phyloP scores from a whole-genome alignment of 495 filamentous ascomycete species.

The Jackrogersella multiformis region DNA sequence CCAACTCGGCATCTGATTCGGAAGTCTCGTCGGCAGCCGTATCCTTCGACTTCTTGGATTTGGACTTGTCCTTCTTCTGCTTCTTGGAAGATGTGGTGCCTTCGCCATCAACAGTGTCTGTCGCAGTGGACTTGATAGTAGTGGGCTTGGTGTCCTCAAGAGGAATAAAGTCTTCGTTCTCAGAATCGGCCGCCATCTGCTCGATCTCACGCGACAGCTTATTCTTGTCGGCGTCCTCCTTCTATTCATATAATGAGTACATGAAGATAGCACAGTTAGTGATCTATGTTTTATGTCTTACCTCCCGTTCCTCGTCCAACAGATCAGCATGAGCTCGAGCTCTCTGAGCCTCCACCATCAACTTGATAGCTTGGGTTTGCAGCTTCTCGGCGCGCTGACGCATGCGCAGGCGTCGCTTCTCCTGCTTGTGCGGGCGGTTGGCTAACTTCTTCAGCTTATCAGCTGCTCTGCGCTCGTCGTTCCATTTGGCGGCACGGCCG shows the following conservation, averaged over 20 bases:
- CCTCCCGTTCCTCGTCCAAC: constrained; percentile 27
- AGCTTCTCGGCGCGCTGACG: constrained; percentile 40
- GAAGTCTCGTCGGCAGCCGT: too few species aligned
- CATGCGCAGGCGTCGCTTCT: constrained; percentile 45
- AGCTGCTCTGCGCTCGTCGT: constrained; percentile 34
- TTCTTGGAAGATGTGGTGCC: neutral
- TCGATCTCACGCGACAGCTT: constrained; percentile 30
- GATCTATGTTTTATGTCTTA: neutral
- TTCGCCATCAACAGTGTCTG: constrained; percentile 1
- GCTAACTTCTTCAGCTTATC: constrained; percentile 43
- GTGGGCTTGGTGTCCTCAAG: constrained; percentile 9
- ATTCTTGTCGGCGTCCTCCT: constrained; percentile 39
- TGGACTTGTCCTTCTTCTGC: constrained; percentile 18
- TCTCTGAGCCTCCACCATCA: constrained; percentile 39
- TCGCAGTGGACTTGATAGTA: neutral
- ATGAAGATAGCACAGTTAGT: neutral
- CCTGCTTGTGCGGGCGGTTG: constrained; percentile 39
- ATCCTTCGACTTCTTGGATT: too few species aligned
- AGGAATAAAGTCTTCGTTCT: constrained; percentile 35
- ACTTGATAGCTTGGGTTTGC: constrained; percentile 34
- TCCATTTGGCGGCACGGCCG: constrained; percentile 42
- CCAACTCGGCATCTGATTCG: too few species aligned
- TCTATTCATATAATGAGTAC: constrained; percentile 23
- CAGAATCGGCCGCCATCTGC: constrained; percentile 27
- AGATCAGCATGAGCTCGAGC: constrained; percentile 36